Base-by-base conservation (phyloP, 495 filamentous ascomycete species). In the Xylaria castorea region DNA sequence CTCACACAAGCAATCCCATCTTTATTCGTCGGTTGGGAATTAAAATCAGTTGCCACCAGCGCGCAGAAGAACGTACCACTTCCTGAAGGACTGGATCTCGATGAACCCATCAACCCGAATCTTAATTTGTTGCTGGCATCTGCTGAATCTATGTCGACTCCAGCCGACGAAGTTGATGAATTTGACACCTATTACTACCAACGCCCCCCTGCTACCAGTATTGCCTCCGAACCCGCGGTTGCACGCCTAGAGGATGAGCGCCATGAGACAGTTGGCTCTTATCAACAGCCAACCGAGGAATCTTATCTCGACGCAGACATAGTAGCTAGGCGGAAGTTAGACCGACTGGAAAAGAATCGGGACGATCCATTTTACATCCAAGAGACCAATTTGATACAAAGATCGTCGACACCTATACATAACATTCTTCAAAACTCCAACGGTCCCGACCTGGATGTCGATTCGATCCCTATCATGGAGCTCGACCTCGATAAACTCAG, bases 281-380 rank as follows among this genome's bases (percentile, higher is more conserved):
- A 97, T 77, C 92, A 97, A 74, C 81, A 84, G 48, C 75, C 84
- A 9, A 78, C 79, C 14, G 89, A 89, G 61, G 85, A 89, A 12
- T 86, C 87, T 38, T 88, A 90, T 61, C 83, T 91, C 11, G 90
- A 94, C 71, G 80, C 87, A 1, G 88, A 91, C 74, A 89, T 90
- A 51, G 42, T 89, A 5, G 89, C 89, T 5, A 86, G 88, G 66
- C 86, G 91, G 73, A 91, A 88, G 66, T 81, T 87, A 0, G 92
- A 95, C 73, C 87, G 94, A 36, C 80, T 86, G 53, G 94, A 95
- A 75, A 87, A 93, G 57, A 93, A 97, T 80, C 91, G 87, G 72
- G 95, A 98, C 75, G 96, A 99, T 78, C 96, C 96, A 4, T 99
- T 97, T 78, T 98, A 99, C 77, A 99, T 99, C 75, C 83, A 81